Conservation (phyloP, 192 early-diverging fungal genomes). For the Mortierella alpina region DNA sequence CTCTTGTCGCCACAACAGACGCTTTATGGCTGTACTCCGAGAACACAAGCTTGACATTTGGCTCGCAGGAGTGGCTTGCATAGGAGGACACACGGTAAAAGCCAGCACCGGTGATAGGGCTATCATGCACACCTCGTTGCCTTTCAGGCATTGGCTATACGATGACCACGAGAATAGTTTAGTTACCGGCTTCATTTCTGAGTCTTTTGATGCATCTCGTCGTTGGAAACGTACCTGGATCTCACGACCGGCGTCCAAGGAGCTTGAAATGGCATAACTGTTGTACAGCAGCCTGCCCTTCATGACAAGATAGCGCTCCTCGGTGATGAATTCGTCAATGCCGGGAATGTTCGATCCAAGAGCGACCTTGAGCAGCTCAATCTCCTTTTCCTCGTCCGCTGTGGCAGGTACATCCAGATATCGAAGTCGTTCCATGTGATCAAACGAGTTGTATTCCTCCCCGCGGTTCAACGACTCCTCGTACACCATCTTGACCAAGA, state of each 20-base stretch:
- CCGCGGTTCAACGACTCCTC: slow-evolving; percentile 78
- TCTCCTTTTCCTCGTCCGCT: slow-evolving; percentile 63
- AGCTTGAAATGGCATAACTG: slow-evolving; percentile 72
- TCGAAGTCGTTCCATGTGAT: slow-evolving; percentile 86
- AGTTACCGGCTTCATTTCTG: not conserved
- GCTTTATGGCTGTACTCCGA: slow-evolving; percentile 57
- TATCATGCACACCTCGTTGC: slow-evolving; percentile 48
- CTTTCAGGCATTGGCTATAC: slow-evolving; percentile 46
- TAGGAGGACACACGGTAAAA: slow-evolving; percentile 80
- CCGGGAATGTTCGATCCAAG: slow-evolving; percentile 80
- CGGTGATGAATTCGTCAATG: slow-evolving; percentile 83
- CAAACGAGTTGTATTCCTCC: slow-evolving; percentile 79
- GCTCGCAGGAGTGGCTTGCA: slow-evolving; percentile 77
- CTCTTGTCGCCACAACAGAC: slow-evolving; percentile 67
- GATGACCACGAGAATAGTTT: not conserved
- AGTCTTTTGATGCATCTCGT: not conserved
- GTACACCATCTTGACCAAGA: slow-evolving; percentile 84
- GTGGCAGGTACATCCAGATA: slow-evolving; percentile 70
- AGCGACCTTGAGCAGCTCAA: slow-evolving; percentile 71
- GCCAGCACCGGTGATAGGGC: slow-evolving; percentile 65
- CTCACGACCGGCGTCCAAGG: slow-evolving; percentile 33
- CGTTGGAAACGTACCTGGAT: slow-evolving; percentile 12
- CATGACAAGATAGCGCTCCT: slow-evolving; percentile 85
- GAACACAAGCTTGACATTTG: slow-evolving; percentile 66
- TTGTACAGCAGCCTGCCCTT: slow-evolving; percentile 91